Percentiles rank a stretch among this genome's conserved stretches.
Conservation (phyloP, 129 eudicot species). For the Silybum marianum region DNA sequence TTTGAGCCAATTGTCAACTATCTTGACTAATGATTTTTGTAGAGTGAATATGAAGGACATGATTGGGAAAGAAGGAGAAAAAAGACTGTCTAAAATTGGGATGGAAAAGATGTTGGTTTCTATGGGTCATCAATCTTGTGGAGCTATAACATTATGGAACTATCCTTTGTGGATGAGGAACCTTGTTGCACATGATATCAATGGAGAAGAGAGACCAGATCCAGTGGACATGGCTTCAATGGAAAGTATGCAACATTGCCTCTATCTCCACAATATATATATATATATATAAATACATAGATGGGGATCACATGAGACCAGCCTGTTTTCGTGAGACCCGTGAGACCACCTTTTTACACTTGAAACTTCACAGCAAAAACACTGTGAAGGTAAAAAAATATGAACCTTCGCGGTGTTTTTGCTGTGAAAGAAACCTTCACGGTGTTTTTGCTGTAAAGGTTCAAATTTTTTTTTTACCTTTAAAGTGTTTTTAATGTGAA, state of each 20-base stretch:
- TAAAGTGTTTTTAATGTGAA: no score
- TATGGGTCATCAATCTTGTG: slow-evolving; percentile 65
- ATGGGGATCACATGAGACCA: no score
- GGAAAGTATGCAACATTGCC: slow-evolving; percentile 37
- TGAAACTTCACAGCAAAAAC: no score
- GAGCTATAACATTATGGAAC: slow-evolving; percentile 57
- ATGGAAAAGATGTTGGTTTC: slow-evolving; percentile 63
- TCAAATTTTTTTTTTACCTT: no score
- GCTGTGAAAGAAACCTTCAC: no score
- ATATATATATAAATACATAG: no score
- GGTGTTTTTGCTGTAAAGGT: no score
- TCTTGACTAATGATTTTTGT: neutral
- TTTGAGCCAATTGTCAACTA: neutral
- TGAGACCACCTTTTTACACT: no score
- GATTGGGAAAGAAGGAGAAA: slow-evolving; percentile 64
- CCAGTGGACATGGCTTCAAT: slow-evolving; percentile 61
- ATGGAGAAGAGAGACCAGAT: slow-evolving; percentile 56
- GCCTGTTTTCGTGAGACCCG: no score
- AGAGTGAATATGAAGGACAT: slow-evolving; percentile 54
- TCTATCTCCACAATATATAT: neutral
- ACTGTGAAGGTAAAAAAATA: no score
- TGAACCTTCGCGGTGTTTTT: no score
- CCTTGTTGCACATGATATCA: slow-evolving; percentile 56
- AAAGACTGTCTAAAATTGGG: slow-evolving; percentile 42
- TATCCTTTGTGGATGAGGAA: slow-evolving; percentile 70